Conservation (phyloP, 2,329 filamentous ascomycete species). For the Bertia moriformis region DNA sequence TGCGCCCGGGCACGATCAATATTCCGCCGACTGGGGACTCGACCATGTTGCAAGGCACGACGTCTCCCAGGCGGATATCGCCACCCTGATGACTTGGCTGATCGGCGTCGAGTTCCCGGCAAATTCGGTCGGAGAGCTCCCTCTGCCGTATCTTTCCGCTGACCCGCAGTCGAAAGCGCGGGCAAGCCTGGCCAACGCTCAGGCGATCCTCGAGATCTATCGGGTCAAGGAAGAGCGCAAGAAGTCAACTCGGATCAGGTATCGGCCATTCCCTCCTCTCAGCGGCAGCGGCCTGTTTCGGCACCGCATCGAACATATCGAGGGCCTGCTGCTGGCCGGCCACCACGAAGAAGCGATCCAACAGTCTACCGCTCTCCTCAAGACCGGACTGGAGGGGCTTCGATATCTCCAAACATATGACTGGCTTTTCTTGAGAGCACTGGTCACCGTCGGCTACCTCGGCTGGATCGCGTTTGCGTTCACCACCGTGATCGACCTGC, state of each 20-base stretch:
- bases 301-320: constrained; percentile 53
- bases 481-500: constrained; percentile 74
- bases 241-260: constrained; percentile 59
- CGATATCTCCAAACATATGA: constrained; percentile 96
- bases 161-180: constrained; percentile 64
- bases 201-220: constrained; percentile 88
- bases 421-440: constrained; percentile 82
- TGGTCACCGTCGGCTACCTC: constrained; percentile 84
- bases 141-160: constrained; percentile 66
- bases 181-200: constrained; percentile 71
- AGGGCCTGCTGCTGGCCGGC: constrained; percentile 47
- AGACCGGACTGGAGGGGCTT: constrained; percentile 64
- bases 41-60: constrained; percentile 73
- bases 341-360: constrained; percentile 66
- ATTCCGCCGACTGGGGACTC: constrained; percentile 78
- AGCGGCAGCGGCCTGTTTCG: constrained; percentile 47
- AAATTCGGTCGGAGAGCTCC: constrained; percentile 89
- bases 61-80: constrained; percentile 85
- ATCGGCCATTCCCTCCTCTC: constrained; percentile 60
- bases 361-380: constrained; percentile 63
- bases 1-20: constrained; percentile 76
- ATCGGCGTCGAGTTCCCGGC: constrained; percentile 79
- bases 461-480: constrained; percentile 92
- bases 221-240: constrained; percentile 83
- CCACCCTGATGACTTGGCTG: constrained; percentile 88